Percentiles rank a stretch among this genome's conserved stretches.
Evolutionary conservation across 2,329 filamentous ascomycete species (phyloP).

Genomic region (Fusarium denticulatum): DNA sequence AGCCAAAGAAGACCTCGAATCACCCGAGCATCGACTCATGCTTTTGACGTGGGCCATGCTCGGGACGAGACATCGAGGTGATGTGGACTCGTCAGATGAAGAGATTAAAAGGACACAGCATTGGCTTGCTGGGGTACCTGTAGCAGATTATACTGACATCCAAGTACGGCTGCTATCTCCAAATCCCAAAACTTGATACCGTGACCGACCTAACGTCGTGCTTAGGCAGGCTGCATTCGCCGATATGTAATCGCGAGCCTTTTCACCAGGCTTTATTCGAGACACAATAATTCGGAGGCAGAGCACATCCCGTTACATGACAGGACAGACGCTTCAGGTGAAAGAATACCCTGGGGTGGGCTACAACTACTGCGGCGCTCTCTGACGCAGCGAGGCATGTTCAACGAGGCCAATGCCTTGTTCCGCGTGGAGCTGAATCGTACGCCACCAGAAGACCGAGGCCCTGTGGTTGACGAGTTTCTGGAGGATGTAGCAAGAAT

Average conservation of each 20-base stretch:
- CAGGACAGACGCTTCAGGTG: not conserved
- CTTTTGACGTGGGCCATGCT: not conserved
- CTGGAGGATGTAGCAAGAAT: not conserved
- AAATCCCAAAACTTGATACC: not conserved
- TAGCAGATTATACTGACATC: not conserved
- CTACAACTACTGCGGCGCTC: not conserved
- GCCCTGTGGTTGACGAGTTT: not conserved
- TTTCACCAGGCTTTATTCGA: not conserved
- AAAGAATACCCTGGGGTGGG: not conserved
- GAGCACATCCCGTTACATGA: not conserved
- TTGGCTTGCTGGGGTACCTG: not conserved
- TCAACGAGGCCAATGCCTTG: not conserved
- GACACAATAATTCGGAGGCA: not conserved
- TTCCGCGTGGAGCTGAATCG: not conserved
- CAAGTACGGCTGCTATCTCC: not conserved
- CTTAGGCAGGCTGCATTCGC: not conserved
- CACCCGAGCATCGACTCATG: not conserved
- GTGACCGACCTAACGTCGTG: not conserved
- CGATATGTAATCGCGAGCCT: not conserved
- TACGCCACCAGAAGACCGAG: not conserved
- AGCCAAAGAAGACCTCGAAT: not conserved
- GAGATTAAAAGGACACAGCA: not conserved
- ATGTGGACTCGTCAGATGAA: not conserved
- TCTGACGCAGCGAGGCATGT: not conserved
- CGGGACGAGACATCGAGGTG: not conserved